A percentile compares a stretch with the other conserved stretches of the same genome.
Conservation (phyloP, 768 basidiomycete species). For the Inosperma sp. region DNA sequence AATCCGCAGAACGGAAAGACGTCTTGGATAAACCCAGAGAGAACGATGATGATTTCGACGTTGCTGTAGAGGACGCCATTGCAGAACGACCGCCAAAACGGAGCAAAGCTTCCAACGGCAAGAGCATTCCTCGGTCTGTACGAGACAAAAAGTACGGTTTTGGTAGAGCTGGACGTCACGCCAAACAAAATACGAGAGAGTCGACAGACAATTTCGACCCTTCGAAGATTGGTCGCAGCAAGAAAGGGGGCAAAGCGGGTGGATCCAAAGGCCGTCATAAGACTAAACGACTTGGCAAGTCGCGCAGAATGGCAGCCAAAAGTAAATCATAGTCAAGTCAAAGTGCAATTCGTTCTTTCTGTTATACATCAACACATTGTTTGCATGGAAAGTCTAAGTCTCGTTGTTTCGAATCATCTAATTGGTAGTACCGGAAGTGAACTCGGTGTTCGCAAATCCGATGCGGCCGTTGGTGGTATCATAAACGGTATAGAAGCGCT, state of each 20-base stretch:
- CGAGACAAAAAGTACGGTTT: slow-evolving; percentile 83
- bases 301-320: slow-evolving; percentile 45
- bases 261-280: slow-evolving; percentile 29
- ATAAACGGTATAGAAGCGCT: slow-evolving; percentile 65
- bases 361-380: not conserved
- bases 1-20: slow-evolving; percentile 73
- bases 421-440: slow-evolving; percentile 43
- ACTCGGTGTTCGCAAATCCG: slow-evolving; percentile 51
- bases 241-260: slow-evolving; percentile 29
- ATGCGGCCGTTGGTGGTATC: slow-evolving; percentile 54
- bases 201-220: slow-evolving; percentile 73
- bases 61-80: slow-evolving; percentile 88
- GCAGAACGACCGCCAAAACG: slow-evolving; percentile 64
- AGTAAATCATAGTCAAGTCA: not conserved
- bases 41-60: slow-evolving; percentile 74
- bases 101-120: slow-evolving; percentile 37
- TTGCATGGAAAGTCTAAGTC: not conserved
- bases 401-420: slow-evolving; percentile 18
- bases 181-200: slow-evolving; percentile 78
- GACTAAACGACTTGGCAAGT: slow-evolving; percentile 56
- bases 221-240: slow-evolving; percentile 30
- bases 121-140: slow-evolving; percentile 48
- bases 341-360: not conserved
- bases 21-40: slow-evolving; percentile 61
- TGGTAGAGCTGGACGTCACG: slow-evolving; percentile 60